Conservation (phyloP, 208 protist genomes). For the Blastocrithidia nonstop region DNA sequence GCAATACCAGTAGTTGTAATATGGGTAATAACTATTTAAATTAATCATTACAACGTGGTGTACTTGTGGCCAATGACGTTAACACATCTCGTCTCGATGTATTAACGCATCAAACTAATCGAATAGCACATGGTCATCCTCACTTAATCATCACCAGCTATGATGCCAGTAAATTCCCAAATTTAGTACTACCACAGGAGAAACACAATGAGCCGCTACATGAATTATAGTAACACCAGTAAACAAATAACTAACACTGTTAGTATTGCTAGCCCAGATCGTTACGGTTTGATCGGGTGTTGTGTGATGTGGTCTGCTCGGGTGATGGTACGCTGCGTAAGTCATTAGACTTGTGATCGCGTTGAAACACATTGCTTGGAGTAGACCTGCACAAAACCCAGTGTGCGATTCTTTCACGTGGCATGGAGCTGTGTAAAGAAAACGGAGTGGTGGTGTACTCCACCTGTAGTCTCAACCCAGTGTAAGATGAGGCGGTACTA, state of each 20-base stretch:
- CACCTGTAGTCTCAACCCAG: conserved; percentile 91
- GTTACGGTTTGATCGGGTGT: conserved; percentile 84
- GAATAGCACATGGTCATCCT: conserved; percentile 29
- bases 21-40: neutral
- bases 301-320: conserved; percentile 92
- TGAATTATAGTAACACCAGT: too few species aligned
- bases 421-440: conserved; percentile 57
- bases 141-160: conserved; percentile 84
- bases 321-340: conserved; percentile 93
- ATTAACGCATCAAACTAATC: conserved; percentile 70
- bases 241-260: too few species aligned
- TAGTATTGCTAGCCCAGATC: too few species aligned
- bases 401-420: conserved; percentile 55
- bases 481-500: conserved; percentile 92
- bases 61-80: conserved; percentile 85
- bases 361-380: conserved; percentile 77
- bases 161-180: conserved; percentile 69
- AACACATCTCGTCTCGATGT: conserved; percentile 71
- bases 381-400: conserved; percentile 78
- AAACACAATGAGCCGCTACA: too few species aligned
- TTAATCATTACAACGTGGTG: conserved; percentile 16
- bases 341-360: conserved; percentile 82
- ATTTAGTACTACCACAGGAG: conserved; percentile 26
- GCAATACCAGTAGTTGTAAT: too few species aligned
- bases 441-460: conserved; percentile 90